Percentiles rank a stretch among this genome's conserved stretches.
Evolutionary conservation across 306 rosid species (phyloP).

Genomic region (Castanea sativa): DNA sequence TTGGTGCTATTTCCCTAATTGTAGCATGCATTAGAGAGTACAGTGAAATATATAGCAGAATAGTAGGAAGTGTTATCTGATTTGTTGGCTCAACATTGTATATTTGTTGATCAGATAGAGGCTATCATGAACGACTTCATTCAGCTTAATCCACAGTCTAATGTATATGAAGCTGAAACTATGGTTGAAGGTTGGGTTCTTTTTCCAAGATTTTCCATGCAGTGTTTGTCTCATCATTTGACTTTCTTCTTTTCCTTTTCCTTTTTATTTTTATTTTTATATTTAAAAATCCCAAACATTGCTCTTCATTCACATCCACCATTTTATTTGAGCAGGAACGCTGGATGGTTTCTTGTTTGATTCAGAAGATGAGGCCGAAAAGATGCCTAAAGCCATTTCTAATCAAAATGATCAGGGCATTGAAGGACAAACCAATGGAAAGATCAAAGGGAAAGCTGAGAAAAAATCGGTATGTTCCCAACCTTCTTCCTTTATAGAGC

Average conservation of each 20-base stretch:
- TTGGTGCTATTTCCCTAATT: neutral
- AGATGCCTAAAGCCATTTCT: conserved; percentile 48
- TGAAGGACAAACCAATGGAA: conserved; percentile 52
- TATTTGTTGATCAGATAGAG: conserved; percentile 69
- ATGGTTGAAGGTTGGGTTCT: conserved; percentile 86
- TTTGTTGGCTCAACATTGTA: neutral
- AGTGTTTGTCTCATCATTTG: conserved; percentile 18
- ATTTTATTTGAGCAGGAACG: conserved; percentile 65
- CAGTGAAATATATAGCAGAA: neutral
- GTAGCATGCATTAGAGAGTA: conserved; percentile 8
- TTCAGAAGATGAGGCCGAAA: conserved; percentile 85
- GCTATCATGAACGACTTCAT: conserved; percentile 93
- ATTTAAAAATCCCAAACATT: neutral
- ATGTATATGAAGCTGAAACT: conserved; percentile 87
- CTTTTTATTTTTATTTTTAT: neutral
- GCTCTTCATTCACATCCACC: conserved; percentile 13
- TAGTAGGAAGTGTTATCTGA: conserved; percentile 2
- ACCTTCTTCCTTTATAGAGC: conserved; percentile 19
- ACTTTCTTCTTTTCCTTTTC: neutral
- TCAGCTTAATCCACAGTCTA: conserved; percentile 80
- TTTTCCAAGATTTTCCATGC: conserved; percentile 8
- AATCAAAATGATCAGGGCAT: conserved; percentile 50
- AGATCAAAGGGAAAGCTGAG: conserved; percentile 54
- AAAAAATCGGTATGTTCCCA: conserved; percentile 62
- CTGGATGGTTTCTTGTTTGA: conserved; percentile 90